Evolutionary conservation across 1,284 basidiomycete genomes (phyloP), one percentile per base, ranked within the genome.

Genomic region (Golubevia sp.): DNA sequence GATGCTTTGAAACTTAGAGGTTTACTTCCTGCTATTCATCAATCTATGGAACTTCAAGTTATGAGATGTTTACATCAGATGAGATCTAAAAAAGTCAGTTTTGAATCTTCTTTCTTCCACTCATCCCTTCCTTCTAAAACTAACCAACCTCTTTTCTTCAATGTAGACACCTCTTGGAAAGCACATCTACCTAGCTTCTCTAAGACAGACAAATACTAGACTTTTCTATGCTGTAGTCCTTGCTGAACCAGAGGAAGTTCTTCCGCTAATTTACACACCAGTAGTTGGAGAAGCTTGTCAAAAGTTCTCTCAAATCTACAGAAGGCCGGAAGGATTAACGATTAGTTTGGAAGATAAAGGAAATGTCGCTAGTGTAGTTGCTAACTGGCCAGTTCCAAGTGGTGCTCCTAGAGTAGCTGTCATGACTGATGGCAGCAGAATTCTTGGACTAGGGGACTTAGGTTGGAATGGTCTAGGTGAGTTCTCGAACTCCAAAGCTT

Each of bases 401-500:
- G 79, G 77, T 8, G 66, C 72, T 8, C 79, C 79, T 5, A 70
- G 79, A 25, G 76, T 82, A 50, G 79, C 79, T 27, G 85, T 85
- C 62, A 79, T 85, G 44, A 86, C 85, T 3, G 94, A 97, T 85
- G 94, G 94, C 86, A 94, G 92, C 18, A 90, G 94, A 61, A 96
- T 97, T 73, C 88, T 97, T 25, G 94, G 95, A 67, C 86, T 98
- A 27, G 95, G 95, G 38, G 95, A 97, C 82, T 89, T 97, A 21
- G 87, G 87, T 20, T 82, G 77, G 75, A 76, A 86, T 56, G 86
- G 86, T 48, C 92, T 96, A 90, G n/a, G n/a, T n/a, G n/a, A n/a
- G n/a, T n/a, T n/a, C n/a, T n/a, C n/a, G 48, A 23, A 18, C 18
- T 18, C 18, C 48, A 49, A 18, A 49, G 18, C 20, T 49, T 23